phyloP scores from a whole-genome alignment of 768 basidiomycete genomes.

The Mycena olivaceomarginata region DNA sequence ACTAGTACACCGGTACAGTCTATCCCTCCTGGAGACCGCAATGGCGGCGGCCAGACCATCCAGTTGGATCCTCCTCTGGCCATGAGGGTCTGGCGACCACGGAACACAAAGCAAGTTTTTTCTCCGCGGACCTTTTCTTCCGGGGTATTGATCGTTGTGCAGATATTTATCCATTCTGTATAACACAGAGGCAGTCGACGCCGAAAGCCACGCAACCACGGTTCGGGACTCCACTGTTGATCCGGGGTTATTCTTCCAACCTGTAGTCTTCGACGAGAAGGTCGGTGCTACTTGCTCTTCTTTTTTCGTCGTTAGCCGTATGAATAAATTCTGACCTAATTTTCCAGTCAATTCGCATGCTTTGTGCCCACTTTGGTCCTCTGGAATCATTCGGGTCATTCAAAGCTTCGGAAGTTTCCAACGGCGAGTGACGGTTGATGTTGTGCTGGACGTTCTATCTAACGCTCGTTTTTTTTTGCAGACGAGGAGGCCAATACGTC shows the following conservation, averaged over 20 bases:
- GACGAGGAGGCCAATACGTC: constrained; percentile 6
- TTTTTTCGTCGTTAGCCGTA: background rate
- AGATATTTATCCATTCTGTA: constrained; percentile 69
- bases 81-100: constrained; percentile 77
- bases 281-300: constrained; percentile 56
- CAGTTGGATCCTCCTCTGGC: constrained; percentile 72
- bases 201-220: constrained; percentile 54
- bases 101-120: constrained; percentile 69
- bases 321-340: background rate
- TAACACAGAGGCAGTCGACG: constrained; percentile 72
- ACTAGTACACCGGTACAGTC: constrained; percentile 62
- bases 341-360: constrained; percentile 68
- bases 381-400: constrained; percentile 73
- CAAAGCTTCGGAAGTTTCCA: constrained; percentile 36
- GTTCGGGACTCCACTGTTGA: constrained; percentile 48
- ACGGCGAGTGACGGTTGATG: constrained; percentile 39
- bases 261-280: constrained; percentile 76
- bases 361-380: constrained; percentile 78
- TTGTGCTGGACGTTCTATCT: background rate
- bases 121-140: constrained; percentile 47
- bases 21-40: constrained; percentile 48
- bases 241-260: constrained; percentile 68
- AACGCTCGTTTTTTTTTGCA: constrained; percentile 1
- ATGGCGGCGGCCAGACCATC: constrained; percentile 51
- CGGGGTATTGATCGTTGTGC: constrained; percentile 1